A percentile compares a stretch with the other conserved stretches of the same genome.
These are phyloP conservation scores for Nicotiana rustica DNA, from an alignment of 305 asterid genomes.

Conservation along the genomic window DNA sequence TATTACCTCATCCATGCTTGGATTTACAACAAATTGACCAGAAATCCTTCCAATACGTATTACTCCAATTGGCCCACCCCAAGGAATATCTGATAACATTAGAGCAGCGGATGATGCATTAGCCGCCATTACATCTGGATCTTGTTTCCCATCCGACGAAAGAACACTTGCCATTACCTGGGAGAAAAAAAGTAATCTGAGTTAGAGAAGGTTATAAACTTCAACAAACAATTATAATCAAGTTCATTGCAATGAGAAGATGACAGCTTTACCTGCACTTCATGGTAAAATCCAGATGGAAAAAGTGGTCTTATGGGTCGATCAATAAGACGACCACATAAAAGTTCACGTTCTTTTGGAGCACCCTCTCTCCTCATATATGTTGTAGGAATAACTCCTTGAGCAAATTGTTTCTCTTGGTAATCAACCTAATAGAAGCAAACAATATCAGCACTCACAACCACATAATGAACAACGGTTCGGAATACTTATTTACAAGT, in stretches of 20 bases:
- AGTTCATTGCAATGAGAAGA: background rate
- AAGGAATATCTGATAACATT: slow-evolving; percentile 95
- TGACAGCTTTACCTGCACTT: slow-evolving; percentile 77
- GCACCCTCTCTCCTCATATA: slow-evolving; percentile 99
- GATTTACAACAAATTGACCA: slow-evolving; percentile 85
- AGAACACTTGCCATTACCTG: slow-evolving; percentile 93
- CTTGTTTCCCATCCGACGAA: slow-evolving; percentile 96
- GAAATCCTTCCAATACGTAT: slow-evolving; percentile 87
- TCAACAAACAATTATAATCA: background rate
- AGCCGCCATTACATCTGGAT: slow-evolving; percentile 96
- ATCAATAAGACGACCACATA: slow-evolving; percentile 95
- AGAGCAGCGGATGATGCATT: slow-evolving; percentile 98
- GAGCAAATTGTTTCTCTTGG: slow-evolving; percentile 97
- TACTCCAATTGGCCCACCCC: slow-evolving; percentile 99
- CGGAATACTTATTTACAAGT: background rate
- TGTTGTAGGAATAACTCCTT: slow-evolving; percentile 83
- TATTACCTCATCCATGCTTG: slow-evolving; percentile 93
- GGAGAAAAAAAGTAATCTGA: slow-evolving; percentile 22
- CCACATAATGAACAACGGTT: background rate
- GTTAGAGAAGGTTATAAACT: slow-evolving; percentile 1
- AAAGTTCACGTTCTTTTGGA: slow-evolving; percentile 95
- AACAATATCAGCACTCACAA: slow-evolving; percentile 31
- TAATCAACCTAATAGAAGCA: slow-evolving; percentile 76
- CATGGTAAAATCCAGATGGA: slow-evolving; percentile 93
- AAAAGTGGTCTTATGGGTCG: slow-evolving; percentile 95